Conservation (phyloP, 139 green algal genomes). For the Chlamydomonas sp. region DNA sequence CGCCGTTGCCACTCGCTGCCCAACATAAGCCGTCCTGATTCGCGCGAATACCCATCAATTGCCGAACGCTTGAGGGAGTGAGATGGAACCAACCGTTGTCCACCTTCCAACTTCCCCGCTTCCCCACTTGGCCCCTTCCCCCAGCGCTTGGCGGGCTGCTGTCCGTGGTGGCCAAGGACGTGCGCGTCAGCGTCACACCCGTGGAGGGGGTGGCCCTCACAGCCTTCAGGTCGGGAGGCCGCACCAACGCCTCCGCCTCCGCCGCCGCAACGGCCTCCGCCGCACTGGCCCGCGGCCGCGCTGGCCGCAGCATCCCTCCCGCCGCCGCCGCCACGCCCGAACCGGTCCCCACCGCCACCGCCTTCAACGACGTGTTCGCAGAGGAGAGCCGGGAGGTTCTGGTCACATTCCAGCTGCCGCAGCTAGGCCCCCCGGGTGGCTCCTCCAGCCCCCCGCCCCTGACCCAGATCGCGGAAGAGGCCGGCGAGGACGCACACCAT, state of each 20-base stretch:
- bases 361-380: slow-evolving; percentile 53
- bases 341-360: background rate
- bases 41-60: no score
- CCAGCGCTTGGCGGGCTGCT: slow-evolving; percentile 60
- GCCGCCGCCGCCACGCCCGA: background rate
- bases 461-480: no score
- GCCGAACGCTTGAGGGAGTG: no score
- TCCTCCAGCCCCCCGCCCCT: no score
- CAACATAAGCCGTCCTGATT: no score
- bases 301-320: background rate
- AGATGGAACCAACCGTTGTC: background rate
- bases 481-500: no score
- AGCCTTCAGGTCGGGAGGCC: slow-evolving; percentile 15
- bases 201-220: background rate
- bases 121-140: no score
- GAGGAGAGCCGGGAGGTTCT: slow-evolving; percentile 59
- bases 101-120: background rate
- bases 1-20: slow-evolving; percentile 23
- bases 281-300: no score
- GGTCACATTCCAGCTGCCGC: slow-evolving; percentile 40
- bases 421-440: no score
- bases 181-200: slow-evolving; percentile 30
- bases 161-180: slow-evolving; percentile 52
- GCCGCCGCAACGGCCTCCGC: background rate
- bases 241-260: background rate